Conservation (phyloP, 345 rosid genomes). For the Aquilaria sinensis region DNA sequence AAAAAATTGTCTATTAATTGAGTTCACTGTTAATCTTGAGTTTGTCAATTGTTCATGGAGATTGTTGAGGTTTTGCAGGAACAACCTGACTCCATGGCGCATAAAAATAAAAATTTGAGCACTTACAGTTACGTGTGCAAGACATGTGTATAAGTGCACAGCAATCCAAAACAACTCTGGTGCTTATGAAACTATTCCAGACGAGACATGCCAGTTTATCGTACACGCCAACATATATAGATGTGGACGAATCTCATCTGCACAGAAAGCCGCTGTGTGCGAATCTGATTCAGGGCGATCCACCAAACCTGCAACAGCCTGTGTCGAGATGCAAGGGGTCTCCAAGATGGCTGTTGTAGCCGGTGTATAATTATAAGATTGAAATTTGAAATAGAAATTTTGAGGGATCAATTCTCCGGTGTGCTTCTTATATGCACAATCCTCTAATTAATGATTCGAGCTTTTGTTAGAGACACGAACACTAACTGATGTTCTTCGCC, state of each 20-base stretch:
- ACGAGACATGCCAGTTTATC: background rate
- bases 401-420: too few relatives aligned
- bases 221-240: slow-evolving; percentile 6
- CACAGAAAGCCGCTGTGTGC: slow-evolving; percentile 32
- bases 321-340: slow-evolving; percentile 25
- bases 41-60: background rate
- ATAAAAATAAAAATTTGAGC: slow-evolving; percentile 41
- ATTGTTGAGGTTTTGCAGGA: slow-evolving; percentile 41
- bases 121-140: slow-evolving; percentile 41
- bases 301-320: slow-evolving; percentile 37
- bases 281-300: slow-evolving; percentile 11
- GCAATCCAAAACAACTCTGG: slow-evolving; percentile 21
- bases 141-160: slow-evolving; percentile 21
- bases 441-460: too few relatives aligned
- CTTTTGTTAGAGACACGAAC: too few relatives aligned
- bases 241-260: slow-evolving; percentile 23
- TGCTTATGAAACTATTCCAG: slow-evolving; percentile 24
- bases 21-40: background rate
- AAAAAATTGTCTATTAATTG: background rate
- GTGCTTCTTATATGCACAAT: too few relatives aligned
- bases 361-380: background rate
- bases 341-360: slow-evolving; percentile 21
- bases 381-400: too few relatives aligned
- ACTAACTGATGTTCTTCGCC: too few relatives aligned
- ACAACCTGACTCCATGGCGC: slow-evolving; percentile 44